phyloP scores from a whole-genome alignment of 306 rosid species.

The Vigna nakashimae region DNA sequence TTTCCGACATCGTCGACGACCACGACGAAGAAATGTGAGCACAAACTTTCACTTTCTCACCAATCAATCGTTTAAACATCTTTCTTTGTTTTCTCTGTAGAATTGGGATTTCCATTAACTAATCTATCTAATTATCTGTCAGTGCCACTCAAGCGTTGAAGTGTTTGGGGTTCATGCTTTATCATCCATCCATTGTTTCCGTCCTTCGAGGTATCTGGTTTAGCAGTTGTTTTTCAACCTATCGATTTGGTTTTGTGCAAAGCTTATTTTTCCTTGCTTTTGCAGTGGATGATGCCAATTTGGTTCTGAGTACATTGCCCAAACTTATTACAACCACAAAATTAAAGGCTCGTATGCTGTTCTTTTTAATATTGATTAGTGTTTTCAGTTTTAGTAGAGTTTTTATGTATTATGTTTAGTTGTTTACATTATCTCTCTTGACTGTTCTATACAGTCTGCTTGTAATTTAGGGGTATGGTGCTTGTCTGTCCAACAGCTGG shows the following conservation, averaged over 20 bases:
- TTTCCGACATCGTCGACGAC: conserved; percentile 55
- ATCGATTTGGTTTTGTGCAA: not conserved
- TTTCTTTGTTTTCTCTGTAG: not conserved
- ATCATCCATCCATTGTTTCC: conserved; percentile 66
- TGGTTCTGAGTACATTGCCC: conserved; percentile 61
- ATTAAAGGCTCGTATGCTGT: conserved; percentile 57
- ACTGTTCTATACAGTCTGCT: conserved; percentile 62
- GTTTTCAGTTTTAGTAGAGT: not conserved
- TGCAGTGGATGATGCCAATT: conserved; percentile 65
- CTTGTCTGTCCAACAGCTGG: conserved; percentile 78
- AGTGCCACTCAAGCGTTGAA: conserved; percentile 83
- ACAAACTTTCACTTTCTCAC: not conserved
- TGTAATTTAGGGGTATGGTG: conserved; percentile 94
- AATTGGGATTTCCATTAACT: not conserved
- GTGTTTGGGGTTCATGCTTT: conserved; percentile 87
- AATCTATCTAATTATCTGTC: conserved; percentile 16
- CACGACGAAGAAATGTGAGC: conserved; percentile 76
- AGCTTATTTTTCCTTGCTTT: conserved; percentile 26
- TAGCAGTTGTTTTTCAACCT: not conserved
- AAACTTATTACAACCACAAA: conserved; percentile 69
- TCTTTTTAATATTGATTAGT: not conserved
- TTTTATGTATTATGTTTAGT: not conserved
- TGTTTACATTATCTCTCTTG: conserved; percentile 14
- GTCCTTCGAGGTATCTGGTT: conserved; percentile 54
- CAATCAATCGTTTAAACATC: not conserved